Evolutionary conservation across 371 early-diverging fungal species (phyloP).

Genomic region (Chytridium lagenaria): DNA sequence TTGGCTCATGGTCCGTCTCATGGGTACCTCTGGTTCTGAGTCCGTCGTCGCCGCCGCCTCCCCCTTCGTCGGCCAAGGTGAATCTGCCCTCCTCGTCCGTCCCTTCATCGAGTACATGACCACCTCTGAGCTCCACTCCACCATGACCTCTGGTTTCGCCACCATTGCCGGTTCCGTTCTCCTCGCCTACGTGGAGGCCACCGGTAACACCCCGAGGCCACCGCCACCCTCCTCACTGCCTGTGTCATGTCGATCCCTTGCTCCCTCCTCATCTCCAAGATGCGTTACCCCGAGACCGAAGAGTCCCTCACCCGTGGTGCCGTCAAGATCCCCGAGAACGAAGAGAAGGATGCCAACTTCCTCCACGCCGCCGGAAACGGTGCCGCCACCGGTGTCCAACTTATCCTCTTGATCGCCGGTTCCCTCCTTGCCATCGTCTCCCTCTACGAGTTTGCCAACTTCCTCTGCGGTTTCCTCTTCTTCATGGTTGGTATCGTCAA

Average conservation of each 20-base stretch:
- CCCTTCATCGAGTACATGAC: conserved; percentile 89
- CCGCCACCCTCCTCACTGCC: conserved; percentile 61
- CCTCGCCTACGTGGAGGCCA: conserved; percentile 49
- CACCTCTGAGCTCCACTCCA: conserved; percentile 82
- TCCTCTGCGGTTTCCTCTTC: conserved; percentile 77
- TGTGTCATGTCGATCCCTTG: conserved; percentile 95
- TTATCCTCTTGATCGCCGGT: conserved; percentile 76
- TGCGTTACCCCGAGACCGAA: conserved; percentile 85
- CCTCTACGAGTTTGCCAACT: conserved; percentile 71
- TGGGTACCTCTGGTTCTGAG: conserved; percentile 87
- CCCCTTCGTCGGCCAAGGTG: conserved; percentile 75
- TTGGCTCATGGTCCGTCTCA: conserved; percentile 67
- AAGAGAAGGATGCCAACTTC: conserved; percentile 74
- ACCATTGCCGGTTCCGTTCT: conserved; percentile 83
- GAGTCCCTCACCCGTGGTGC: conserved; percentile 74
- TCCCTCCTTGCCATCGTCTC: conserved; percentile 79
- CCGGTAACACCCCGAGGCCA: conserved; percentile 34
- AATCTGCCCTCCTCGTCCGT: conserved; percentile 81
- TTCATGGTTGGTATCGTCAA: conserved; percentile 62
- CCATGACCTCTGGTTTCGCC: conserved; percentile 90
- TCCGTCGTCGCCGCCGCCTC: conserved; percentile 88
- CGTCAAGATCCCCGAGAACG: conserved; percentile 63
- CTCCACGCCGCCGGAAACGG: conserved; percentile 88
- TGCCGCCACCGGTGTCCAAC: conserved; percentile 81
- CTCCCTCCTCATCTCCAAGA: conserved; percentile 83